Evolutionary conservation across 164 flowering plant genomes (phyloP).

Genomic region (Magnolia kwangsiensis): DNA sequence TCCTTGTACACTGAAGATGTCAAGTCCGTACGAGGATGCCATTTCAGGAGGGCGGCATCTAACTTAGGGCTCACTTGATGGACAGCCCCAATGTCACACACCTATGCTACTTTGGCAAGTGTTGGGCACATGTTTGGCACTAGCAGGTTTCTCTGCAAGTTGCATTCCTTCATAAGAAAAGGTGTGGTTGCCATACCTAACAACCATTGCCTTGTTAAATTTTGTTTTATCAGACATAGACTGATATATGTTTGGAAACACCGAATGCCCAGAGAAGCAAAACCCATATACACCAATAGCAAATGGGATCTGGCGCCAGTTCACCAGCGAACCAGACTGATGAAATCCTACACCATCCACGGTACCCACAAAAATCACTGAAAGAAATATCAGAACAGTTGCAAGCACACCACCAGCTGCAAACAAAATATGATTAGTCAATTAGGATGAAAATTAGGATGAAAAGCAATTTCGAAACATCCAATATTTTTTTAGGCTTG

Average conservation of each 20-base stretch:
- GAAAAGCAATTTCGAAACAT: neutral
- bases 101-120: neutral
- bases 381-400: slow-evolving; percentile 55
- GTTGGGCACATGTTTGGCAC: neutral
- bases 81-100: neutral
- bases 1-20: too few relatives aligned
- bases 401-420: slow-evolving; percentile 90
- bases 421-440: slow-evolving; percentile 9
- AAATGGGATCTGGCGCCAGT: slow-evolving; percentile 75
- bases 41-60: neutral
- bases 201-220: slow-evolving; percentile 58
- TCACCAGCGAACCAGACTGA: slow-evolving; percentile 47
- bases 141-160: neutral
- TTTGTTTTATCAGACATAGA: slow-evolving; percentile 80
- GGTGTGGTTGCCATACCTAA: slow-evolving; percentile 38
- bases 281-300: slow-evolving; percentile 86
- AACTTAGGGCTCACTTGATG: neutral
- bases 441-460: neutral
- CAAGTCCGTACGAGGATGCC: too few relatives aligned
- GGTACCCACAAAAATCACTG: slow-evolving; percentile 52
- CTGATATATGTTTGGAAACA: slow-evolving; percentile 87
- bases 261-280: slow-evolving; percentile 85
- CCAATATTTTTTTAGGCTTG: neutral
- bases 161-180: neutral
- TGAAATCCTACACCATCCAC: slow-evolving; percentile 64